These are phyloP conservation scores for Monosporascus sp. DNA, from an alignment of 2,329 filamentous ascomycete species.

Conservation along the genomic window DNA sequence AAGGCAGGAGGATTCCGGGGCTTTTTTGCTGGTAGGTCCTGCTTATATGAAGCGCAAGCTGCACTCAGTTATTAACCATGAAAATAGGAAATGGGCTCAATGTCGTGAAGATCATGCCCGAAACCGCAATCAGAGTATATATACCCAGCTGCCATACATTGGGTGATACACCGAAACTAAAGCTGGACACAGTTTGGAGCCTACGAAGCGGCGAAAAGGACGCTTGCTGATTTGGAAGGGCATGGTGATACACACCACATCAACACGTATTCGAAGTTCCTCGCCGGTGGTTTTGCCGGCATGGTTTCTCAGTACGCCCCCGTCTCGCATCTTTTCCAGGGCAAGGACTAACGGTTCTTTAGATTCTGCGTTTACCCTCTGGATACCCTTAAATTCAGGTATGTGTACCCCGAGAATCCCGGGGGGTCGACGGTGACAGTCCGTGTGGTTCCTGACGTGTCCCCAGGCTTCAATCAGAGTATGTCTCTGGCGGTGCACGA, in stretches of 20 bases:
- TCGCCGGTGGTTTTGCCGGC: constrained; percentile 84
- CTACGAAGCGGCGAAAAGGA: constrained; percentile 90
- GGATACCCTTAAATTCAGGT: constrained; percentile 55
- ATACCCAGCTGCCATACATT: neutral
- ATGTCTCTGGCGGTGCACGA: constrained; percentile 75
- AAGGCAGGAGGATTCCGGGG: constrained; percentile 79
- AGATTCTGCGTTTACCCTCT: constrained; percentile 91
- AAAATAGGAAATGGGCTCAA: constrained; percentile 84
- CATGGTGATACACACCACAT: constrained; percentile 78
- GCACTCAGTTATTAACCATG: constrained; percentile 3
- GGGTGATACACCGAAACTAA: constrained; percentile 9
- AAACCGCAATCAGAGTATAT: constrained; percentile 81
- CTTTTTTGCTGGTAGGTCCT: constrained; percentile 77
- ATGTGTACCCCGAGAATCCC: neutral
- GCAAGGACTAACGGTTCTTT: constrained; percentile 16
- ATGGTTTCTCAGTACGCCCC: constrained; percentile 80
- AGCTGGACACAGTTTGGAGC: constrained; percentile 65
- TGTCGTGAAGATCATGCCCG: constrained; percentile 96
- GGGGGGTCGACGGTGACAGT: neutral
- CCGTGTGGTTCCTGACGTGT: constrained; percentile 19
- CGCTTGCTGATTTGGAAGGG: constrained; percentile 80
- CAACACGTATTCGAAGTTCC: constrained; percentile 79
- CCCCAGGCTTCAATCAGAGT: constrained; percentile 89
- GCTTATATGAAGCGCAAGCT: neutral
- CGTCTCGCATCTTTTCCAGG: neutral